A percentile compares a stretch with the other conserved stretches of the same genome.
phyloP scores from a whole-genome alignment of 176 grass and related monocot species.

The Musa beccarii region DNA sequence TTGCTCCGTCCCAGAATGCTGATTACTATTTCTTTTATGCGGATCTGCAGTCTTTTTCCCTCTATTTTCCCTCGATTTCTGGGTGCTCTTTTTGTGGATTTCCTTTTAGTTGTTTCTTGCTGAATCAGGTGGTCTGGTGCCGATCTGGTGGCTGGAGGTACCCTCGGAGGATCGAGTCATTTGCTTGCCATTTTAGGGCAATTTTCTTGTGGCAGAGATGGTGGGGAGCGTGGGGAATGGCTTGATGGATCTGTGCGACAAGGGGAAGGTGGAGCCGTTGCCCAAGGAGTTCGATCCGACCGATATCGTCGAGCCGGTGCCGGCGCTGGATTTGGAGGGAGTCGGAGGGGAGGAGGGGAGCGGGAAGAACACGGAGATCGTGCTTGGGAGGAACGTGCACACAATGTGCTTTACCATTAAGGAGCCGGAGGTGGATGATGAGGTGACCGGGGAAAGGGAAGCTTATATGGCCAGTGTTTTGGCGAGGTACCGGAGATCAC shows the following conservation, averaged over 20 bases:
- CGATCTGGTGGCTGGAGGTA: not conserved
- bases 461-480: conserved; percentile 87
- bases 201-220: conserved; percentile 25
- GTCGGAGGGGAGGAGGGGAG: not conserved
- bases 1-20: too few relatives aligned
- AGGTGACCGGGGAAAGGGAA: conserved; percentile 68
- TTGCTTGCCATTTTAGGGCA: not conserved
- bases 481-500: conserved; percentile 54
- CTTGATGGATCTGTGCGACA: conserved; percentile 31
- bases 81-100: not conserved
- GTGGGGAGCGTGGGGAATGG: conserved; percentile 65
- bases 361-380: conserved; percentile 44
- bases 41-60: not conserved
- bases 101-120: not conserved
- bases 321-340: not conserved
- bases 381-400: conserved; percentile 79
- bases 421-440: conserved; percentile 78
- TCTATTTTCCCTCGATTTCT: not conserved
- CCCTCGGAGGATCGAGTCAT: not conserved
- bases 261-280: conserved; percentile 23
- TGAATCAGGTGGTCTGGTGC: not conserved
- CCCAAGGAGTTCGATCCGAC: conserved; percentile 16
- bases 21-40: too few relatives aligned
- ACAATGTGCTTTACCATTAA: conserved; percentile 54
- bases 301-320: not conserved